Conservation (phyloP, 306 rosid genomes). For the Aeschynomene evenia region DNA sequence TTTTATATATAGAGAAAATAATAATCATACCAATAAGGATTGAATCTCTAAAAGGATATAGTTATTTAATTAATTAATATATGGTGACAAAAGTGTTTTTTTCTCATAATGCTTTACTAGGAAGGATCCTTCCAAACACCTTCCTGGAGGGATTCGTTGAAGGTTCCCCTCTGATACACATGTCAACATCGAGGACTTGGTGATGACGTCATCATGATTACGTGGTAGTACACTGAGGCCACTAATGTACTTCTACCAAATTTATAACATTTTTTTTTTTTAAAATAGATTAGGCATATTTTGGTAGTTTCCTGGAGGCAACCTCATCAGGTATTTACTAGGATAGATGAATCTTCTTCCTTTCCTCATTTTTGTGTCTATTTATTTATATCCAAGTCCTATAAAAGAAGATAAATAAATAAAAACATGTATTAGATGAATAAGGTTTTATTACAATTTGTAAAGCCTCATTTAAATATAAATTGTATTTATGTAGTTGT, state of each 20-base stretch:
- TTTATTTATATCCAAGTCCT: not conserved
- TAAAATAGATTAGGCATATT: not conserved
- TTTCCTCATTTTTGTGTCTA: too few species aligned
- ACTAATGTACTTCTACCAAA: not conserved
- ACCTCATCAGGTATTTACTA: not conserved
- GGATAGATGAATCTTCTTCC: too few species aligned
- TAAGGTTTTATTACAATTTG: not conserved
- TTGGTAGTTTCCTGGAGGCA: not conserved
- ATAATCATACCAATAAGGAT: too few species aligned
- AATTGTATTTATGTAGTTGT: too few species aligned
- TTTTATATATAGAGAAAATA: constrained; percentile 21
- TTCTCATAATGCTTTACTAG: not conserved
- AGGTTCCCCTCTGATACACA: constrained; percentile 35
- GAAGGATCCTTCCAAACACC: constrained; percentile 40
- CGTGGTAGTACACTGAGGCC: constrained; percentile 20
- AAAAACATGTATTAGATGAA: too few species aligned
- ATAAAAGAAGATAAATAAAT: not conserved
- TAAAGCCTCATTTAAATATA: not conserved
- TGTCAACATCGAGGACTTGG: constrained; percentile 1
- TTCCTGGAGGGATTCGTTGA: constrained; percentile 45
- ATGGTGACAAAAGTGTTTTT: not conserved
- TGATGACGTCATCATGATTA: constrained; percentile 33
- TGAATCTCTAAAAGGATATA: not conserved
- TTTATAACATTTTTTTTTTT: not conserved
- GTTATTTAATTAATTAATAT: too few species aligned